phyloP scores from a whole-genome alignment of 305 asterid species.

The Coffea humblotiana region DNA sequence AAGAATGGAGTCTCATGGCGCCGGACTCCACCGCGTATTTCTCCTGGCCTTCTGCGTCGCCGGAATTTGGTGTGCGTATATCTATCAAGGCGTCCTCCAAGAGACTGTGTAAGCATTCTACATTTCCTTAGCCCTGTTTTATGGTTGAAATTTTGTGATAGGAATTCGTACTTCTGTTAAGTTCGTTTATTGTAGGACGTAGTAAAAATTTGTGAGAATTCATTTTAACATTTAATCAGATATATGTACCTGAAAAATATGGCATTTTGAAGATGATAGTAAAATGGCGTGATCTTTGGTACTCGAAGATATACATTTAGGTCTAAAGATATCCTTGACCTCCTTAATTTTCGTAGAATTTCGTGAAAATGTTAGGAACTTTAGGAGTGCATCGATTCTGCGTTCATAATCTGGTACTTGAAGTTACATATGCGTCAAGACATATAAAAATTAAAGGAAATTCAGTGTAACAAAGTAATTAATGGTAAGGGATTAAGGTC shows the following conservation, averaged over 20 bases:
- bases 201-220: background rate
- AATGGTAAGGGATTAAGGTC: background rate
- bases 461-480: background rate
- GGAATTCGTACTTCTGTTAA: background rate
- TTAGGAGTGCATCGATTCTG: background rate
- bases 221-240: background rate
- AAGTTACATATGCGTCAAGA: background rate
- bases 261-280: background rate
- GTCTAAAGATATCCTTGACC: background rate
- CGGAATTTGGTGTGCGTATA: constrained; percentile 97
- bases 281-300: background rate
- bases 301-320: background rate
- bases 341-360: background rate
- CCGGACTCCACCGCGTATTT: constrained; percentile 81
- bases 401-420: background rate
- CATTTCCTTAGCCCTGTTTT: background rate
- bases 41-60: constrained; percentile 77
- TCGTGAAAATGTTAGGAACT: background rate
- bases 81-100: constrained; percentile 92
- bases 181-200: background rate
- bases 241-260: background rate
- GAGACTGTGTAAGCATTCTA: constrained; percentile 65
- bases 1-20: constrained; percentile 66
- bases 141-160: background rate
- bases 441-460: no score